Base-by-base conservation (phyloP, 2,329 filamentous ascomycete species). In the Alternaria gaisen region DNA sequence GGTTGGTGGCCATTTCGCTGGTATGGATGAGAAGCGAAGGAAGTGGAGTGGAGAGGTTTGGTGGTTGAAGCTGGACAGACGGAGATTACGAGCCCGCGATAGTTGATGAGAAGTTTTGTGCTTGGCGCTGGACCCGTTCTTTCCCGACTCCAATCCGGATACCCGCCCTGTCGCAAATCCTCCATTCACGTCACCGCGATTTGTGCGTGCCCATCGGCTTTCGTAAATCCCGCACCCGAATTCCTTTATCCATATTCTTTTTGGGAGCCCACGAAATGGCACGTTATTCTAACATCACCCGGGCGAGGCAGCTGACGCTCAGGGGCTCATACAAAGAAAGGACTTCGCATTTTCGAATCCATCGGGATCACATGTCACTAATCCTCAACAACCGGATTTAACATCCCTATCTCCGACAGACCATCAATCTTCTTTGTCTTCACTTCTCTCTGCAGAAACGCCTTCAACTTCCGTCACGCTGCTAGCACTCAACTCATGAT, bases 1-100 rank as follows among this genome's bases (percentile, higher is more conserved):
- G 71, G 58, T 65, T 58, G 66, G 73, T 74, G 61, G 74, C 64
- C 75, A 76, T 77, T 61, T 64, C 64, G 66, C 63, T 66, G 57
- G 32, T 60, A 44, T 63, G 60, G 58, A 60, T 20, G 34, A 60
- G 50, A 42, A 60, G 63, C 60, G 61, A 71, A 65, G 30, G 58
- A 72, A 74, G 71, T 63, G 72, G 73, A 77, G 74, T 71, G 62
- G 67, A 55, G 63, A 62, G 63, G 61, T 56, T 42, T 64, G 65
- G 55, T 64, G 44, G 54, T 47, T 66, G 61, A 58, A 58, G 55
- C 53, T 65, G 69, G 62, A 64, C 58, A 64, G 60, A 53, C 57
- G 58, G 58, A 71, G 65, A 70, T 66, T 41, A 70, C 60, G 60
- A 50, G 60, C 57, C 66, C 53, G 47, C 53, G 51, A 52, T 55